Conservation (phyloP, 805 yeast genomes). For the Maudiozyma bulderi region DNA sequence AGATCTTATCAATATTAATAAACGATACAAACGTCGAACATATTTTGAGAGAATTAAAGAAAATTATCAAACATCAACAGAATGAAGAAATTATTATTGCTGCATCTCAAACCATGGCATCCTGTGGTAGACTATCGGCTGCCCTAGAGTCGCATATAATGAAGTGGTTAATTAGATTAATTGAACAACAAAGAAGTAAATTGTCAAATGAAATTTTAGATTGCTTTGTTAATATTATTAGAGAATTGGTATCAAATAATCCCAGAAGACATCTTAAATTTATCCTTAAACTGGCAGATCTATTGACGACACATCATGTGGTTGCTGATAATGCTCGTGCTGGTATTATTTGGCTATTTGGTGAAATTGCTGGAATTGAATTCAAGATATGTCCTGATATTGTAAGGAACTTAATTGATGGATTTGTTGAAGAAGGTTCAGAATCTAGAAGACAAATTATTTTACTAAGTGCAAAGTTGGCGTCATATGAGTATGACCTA, state of each 20-base stretch:
- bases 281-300: constrained; percentile 40
- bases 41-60: constrained; percentile 55
- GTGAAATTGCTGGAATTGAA: constrained; percentile 54
- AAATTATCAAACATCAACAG: constrained; percentile 33
- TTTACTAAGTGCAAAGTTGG: constrained; percentile 62
- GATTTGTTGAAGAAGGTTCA: constrained; percentile 45
- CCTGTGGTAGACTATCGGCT: constrained; percentile 41
- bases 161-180: constrained; percentile 51
- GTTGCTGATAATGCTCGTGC: constrained; percentile 52
- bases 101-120: constrained; percentile 54
- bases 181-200: constrained; percentile 22
- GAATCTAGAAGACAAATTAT: constrained; percentile 63
- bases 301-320: constrained; percentile 20
- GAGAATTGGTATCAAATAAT: constrained; percentile 60
- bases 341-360: constrained; percentile 82
- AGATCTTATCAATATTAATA: constrained; percentile 50
- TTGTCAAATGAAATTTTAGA: constrained; percentile 34
- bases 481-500: constrained; percentile 44
- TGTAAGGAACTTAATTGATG: constrained; percentile 45
- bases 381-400: constrained; percentile 64
- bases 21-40: constrained; percentile 41
- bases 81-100: constrained; percentile 29
- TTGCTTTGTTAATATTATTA: constrained; percentile 62
- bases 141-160: constrained; percentile 47
- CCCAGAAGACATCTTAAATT: constrained; percentile 45